Evolutionary conservation across 2,329 filamentous ascomycete genomes (phyloP).

Genomic region (Cordyceps sp.): DNA sequence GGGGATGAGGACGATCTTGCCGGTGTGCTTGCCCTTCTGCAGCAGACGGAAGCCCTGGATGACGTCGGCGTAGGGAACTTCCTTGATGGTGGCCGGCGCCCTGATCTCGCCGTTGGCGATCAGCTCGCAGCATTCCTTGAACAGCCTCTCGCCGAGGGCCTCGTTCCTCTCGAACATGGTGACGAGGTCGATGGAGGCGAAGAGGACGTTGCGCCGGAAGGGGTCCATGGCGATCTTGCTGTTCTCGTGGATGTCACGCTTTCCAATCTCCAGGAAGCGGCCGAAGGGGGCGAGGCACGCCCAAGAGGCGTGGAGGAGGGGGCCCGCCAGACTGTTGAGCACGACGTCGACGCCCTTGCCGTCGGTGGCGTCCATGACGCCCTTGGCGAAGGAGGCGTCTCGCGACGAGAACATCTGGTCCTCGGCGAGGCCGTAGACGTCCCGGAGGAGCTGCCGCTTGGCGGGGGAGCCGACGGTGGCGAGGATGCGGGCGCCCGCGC

Average conservation of each 20-base stretch:
- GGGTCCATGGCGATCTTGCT: constrained; percentile 16
- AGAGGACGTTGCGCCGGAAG: constrained; percentile 16
- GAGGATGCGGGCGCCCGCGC: no score
- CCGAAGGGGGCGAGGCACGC: constrained; percentile 21
- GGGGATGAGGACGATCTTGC: no score
- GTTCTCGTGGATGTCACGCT: constrained; percentile 18
- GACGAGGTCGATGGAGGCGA: constrained; percentile 7
- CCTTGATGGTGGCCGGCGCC: no score
- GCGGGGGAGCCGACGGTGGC: no score
- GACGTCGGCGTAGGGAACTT: no score
- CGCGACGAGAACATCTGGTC: constrained; percentile 1
- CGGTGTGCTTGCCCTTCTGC: constrained; percentile 4
- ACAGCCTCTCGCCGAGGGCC: background rate
- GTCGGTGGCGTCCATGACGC: constrained; percentile 3
- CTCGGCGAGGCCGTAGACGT: background rate
- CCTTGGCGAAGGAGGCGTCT: constrained; percentile 4
- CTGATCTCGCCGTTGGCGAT: no score
- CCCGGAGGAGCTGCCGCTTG: no score
- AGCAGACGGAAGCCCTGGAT: background rate
- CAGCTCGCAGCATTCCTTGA: background rate
- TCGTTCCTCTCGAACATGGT: constrained; percentile 1
- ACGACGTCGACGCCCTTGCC: constrained; percentile 8
- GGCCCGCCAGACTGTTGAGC: constrained; percentile 6
- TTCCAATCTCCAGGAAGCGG: constrained; percentile 23
- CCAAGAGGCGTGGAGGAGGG: constrained; percentile 13